Evolutionary conservation across 441 rosid genomes (phyloP).

Genomic region (Breynia disticha): DNA sequence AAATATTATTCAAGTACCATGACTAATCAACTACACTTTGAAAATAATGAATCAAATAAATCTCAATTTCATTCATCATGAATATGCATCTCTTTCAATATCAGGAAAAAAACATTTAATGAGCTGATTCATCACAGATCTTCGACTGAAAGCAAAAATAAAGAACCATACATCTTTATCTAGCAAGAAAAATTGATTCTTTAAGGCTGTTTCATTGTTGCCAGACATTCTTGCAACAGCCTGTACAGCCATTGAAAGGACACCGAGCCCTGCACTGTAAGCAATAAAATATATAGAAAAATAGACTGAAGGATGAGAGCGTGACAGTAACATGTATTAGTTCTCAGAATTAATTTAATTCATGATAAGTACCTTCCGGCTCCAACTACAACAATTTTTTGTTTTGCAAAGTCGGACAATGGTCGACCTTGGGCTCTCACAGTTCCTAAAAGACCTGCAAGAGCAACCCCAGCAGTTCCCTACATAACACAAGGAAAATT

Average conservation of each 20-base stretch:
- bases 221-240: conserved; percentile 77
- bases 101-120: too few relatives aligned
- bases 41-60: background rate
- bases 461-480: conserved; percentile 99
- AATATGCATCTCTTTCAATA: background rate
- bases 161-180: conserved; percentile 85
- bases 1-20: background rate
- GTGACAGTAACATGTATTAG: conserved; percentile 4
- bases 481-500: conserved; percentile 22
- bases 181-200: conserved; percentile 57
- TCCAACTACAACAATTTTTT: conserved; percentile 96
- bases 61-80: too few relatives aligned
- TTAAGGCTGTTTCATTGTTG: conserved; percentile 36
- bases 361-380: conserved; percentile 79
- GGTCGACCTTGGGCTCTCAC: conserved; percentile 93
- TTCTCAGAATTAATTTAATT: conserved; percentile 1
- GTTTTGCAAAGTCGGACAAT: conserved; percentile 69
- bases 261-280: conserved; percentile 95
- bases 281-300: conserved; percentile 15
- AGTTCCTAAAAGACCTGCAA: conserved; percentile 92
- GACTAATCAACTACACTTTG: background rate
- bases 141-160: conserved; percentile 11
- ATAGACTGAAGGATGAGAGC: conserved; percentile 8
- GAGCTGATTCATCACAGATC: background rate
- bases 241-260: conserved; percentile 62